A percentile compares a stretch with the other conserved stretches of the same genome.
phyloP scores from a whole-genome alignment of 208 protist species.

The Trypanosoma congolense region DNA sequence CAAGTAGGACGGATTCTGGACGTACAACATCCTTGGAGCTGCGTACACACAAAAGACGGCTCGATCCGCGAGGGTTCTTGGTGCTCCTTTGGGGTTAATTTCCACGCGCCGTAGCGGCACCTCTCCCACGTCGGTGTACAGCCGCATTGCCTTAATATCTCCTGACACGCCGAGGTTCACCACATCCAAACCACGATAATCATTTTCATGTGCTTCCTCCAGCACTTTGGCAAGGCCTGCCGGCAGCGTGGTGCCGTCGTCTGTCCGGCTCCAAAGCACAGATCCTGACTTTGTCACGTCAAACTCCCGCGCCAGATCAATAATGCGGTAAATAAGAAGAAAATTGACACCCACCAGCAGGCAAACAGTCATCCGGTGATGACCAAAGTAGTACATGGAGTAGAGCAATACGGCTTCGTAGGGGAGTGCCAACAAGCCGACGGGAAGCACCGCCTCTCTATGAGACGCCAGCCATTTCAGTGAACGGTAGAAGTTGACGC shows the following conservation, averaged over 20 bases:
- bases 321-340: constrained; percentile 50
- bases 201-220: constrained; percentile 61
- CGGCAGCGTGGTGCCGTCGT: constrained; percentile 26
- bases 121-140: constrained; percentile 31
- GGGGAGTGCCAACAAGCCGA: constrained; percentile 37
- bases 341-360: constrained; percentile 47
- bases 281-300: constrained; percentile 59
- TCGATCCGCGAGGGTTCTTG: constrained; percentile 39
- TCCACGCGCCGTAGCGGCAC: constrained; percentile 33
- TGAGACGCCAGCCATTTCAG: constrained; percentile 59
- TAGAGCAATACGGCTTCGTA: constrained; percentile 55
- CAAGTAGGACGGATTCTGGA: constrained; percentile 64
- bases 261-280: constrained; percentile 53
- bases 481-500: constrained; percentile 45
- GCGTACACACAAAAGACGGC: constrained; percentile 60
- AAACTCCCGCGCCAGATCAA: constrained; percentile 74
- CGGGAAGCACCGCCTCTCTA: constrained; percentile 41
- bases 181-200: constrained; percentile 33
- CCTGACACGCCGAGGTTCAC: constrained; percentile 63
- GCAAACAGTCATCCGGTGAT: constrained; percentile 35
- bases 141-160: constrained; percentile 61
- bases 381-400: constrained; percentile 54
- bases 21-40: constrained; percentile 55
- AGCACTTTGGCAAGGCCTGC: constrained; percentile 60
- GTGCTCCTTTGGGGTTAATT: constrained; percentile 36